A percentile compares a stretch with the other conserved stretches of the same genome.
These are phyloP conservation scores for Xylaria sp. DNA, from an alignment of 2,329 filamentous ascomycete species.

Conservation along the genomic window DNA sequence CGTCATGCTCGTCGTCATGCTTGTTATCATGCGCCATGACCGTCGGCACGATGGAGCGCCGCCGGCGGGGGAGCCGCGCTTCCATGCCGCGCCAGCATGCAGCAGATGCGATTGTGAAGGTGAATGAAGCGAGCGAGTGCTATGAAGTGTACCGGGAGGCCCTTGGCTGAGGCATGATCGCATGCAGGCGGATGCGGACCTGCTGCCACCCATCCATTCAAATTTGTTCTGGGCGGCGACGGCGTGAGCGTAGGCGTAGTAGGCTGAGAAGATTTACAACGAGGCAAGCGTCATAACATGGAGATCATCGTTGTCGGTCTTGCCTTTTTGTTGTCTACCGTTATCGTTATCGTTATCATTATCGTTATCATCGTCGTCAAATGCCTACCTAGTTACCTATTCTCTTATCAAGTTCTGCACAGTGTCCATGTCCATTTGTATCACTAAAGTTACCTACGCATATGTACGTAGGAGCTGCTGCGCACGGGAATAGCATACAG, in stretches of 20 bases:
- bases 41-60: not conserved
- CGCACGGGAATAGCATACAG: not conserved
- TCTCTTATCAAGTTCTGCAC: not conserved
- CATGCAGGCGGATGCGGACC: conserved; percentile 40
- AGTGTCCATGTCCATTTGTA: not conserved
- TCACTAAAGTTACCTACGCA: no score
- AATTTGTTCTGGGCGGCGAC: conserved; percentile 32
- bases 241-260: not conserved
- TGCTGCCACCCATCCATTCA: conserved; percentile 50
- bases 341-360: not conserved
- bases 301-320: not conserved
- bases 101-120: conserved; percentile 28
- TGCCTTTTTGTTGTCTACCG: not conserved
- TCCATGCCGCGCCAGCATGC: conserved; percentile 7
- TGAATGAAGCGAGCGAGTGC: conserved; percentile 28
- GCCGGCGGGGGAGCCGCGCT: not conserved
- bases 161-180: conserved; percentile 45
- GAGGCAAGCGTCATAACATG: not conserved
- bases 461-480: no score
- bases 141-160: conserved; percentile 38
- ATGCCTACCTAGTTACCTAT: not conserved
- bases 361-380: no score
- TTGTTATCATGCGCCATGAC: conserved; percentile 7
- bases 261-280: not conserved
- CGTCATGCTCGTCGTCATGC: no score